Percentiles rank a stretch among this genome's conserved stretches.
Conservation (phyloP, 352 stramenopile species). For the Pythium brachiatum region DNA sequence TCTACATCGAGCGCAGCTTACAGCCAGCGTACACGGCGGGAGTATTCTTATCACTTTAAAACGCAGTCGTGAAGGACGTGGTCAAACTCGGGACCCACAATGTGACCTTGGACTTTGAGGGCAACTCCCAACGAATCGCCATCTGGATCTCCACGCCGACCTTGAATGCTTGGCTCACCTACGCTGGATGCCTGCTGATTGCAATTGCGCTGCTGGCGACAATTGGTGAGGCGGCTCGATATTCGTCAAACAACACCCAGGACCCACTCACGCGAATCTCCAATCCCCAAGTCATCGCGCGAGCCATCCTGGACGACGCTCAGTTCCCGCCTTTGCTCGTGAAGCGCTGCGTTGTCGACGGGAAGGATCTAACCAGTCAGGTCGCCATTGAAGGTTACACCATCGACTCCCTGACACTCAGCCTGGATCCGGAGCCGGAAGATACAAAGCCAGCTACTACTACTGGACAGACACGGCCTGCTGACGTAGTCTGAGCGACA, state of each 20-base stretch:
- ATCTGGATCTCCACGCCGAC: constrained; percentile 13
- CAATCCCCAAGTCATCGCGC: constrained; percentile 15
- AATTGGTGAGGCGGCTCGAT: too few relatives aligned
- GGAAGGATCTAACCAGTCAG: not conserved
- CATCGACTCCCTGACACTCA: not conserved
- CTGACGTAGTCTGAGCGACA: too few relatives aligned
- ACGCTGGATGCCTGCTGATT: constrained; percentile 1
- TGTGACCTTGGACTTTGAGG: constrained; percentile 2
- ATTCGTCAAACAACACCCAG: not conserved
- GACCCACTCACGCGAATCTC: not conserved
- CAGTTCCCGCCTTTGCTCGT: constrained; percentile 14
- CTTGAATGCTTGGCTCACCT: constrained; percentile 13
- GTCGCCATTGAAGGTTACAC: not conserved
- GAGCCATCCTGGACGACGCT: constrained; percentile 14
- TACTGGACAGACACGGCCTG: too few relatives aligned
- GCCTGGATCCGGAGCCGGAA: not conserved
- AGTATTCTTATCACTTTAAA: constrained; percentile 13
- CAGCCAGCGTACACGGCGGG: constrained; percentile 12
- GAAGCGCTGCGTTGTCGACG: constrained; percentile 1
- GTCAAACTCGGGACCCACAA: not conserved
- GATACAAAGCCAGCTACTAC: too few relatives aligned
- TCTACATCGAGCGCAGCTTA: constrained; percentile 17
- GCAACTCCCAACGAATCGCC: constrained; percentile 7
- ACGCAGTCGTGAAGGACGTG: constrained; percentile 6
- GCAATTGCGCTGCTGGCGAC: not conserved